Percentiles rank a stretch among this genome's conserved stretches.
Conservation (phyloP, 108 stramenopile genomes). For the Cyclotella choctawhatcheeana region DNA sequence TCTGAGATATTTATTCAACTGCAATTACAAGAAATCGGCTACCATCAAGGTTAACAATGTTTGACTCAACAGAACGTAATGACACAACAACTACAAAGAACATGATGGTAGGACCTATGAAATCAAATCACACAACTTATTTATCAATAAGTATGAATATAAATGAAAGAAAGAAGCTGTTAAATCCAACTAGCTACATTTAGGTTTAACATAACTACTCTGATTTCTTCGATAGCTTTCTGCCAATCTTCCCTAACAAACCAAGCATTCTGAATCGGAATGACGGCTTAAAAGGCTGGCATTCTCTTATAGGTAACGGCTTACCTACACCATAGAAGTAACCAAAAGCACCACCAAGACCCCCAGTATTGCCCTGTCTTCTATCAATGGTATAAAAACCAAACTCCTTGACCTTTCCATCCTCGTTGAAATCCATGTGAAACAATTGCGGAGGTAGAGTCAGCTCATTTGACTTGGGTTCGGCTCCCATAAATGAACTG, state of each 20-base stretch:
- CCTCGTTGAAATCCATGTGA: constrained; percentile 57
- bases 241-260: constrained; percentile 47
- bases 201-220: neutral
- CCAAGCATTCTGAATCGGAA: constrained; percentile 54
- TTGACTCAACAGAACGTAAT: neutral
- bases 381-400: constrained; percentile 79
- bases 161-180: neutral
- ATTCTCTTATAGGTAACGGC: constrained; percentile 72
- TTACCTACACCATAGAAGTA: constrained; percentile 76
- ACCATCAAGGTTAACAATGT: no score
- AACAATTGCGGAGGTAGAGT: constrained; percentile 62
- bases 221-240: constrained; percentile 29
- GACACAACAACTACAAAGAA: neutral
- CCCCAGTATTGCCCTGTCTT: constrained; percentile 80
- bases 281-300: constrained; percentile 67
- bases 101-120: no score
- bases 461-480: constrained; percentile 48
- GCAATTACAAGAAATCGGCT: no score
- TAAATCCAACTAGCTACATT: no score
- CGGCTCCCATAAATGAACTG: constrained; percentile 56
- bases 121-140: no score
- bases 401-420: constrained; percentile 69
- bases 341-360: constrained; percentile 80
- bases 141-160: no score
- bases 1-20: neutral